These are phyloP conservation scores for Cercospora citrullina DNA, from an alignment of 2,329 filamentous ascomycete genomes.

Conservation along the genomic window DNA sequence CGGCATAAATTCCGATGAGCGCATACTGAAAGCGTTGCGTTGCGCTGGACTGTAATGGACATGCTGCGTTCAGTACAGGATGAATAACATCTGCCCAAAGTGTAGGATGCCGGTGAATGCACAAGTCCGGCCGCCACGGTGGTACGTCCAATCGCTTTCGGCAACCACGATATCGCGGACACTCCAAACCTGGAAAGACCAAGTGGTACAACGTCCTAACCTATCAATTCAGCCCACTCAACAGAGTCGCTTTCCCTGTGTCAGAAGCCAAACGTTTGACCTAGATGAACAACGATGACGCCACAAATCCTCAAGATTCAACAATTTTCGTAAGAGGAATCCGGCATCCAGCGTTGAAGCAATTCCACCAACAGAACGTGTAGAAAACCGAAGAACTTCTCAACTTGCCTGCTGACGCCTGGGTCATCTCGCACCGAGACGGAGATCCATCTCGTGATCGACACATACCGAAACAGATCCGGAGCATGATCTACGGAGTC, in stretches of 20 bases:
- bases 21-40: neutral
- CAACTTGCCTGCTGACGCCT: neutral
- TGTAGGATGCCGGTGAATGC: neutral
- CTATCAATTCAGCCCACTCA: neutral
- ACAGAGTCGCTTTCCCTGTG: neutral
- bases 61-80: neutral
- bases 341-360: neutral
- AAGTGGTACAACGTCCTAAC: neutral
- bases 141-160: neutral
- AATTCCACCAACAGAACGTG: conserved; percentile 16
- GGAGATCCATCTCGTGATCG: conserved; percentile 4
- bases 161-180: neutral
- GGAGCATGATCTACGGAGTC: neutral
- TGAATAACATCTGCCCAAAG: neutral
- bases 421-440: conserved; percentile 16
- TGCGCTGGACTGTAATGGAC: neutral
- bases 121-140: neutral
- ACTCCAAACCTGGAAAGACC: neutral
- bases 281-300: neutral
- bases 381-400: neutral
- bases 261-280: neutral
- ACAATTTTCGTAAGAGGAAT: conserved; percentile 6
- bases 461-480: neutral
- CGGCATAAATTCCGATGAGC: neutral
- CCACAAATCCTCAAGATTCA: neutral